phyloP scores from a whole-genome alignment of 2,329 filamentous ascomycete genomes.

The Gnomoniopsis sp. region DNA sequence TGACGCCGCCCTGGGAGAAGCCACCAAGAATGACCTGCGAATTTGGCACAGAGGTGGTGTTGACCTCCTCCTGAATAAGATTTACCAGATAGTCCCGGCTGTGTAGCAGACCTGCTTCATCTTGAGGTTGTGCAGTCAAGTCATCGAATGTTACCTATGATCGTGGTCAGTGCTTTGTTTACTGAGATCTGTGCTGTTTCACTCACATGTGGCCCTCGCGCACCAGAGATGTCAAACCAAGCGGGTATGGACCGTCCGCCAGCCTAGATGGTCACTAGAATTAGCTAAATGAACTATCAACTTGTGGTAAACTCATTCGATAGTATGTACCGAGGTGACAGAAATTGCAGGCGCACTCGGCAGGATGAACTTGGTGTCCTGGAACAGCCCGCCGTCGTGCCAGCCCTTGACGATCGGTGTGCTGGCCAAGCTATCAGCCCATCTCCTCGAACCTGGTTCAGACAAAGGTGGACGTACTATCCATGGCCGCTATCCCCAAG shows the following conservation, averaged over 20 bases:
- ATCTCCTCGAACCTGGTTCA: not conserved
- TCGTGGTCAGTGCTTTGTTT: not conserved
- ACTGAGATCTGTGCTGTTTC: not conserved
- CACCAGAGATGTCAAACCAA: conserved; percentile 10
- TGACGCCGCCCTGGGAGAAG: conserved; percentile 8
- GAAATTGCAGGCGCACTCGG: not conserved
- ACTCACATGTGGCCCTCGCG: conserved; percentile 2
- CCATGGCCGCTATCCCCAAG: conserved; percentile 4
- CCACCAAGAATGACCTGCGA: conserved; percentile 8
- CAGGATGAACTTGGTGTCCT: conserved; percentile 13
- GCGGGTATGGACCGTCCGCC: conserved; percentile 2
- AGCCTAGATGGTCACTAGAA: not conserved
- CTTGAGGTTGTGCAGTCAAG: conserved; percentile 1
- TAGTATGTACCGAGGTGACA: conserved; percentile 1
- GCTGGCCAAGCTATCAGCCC: not conserved
- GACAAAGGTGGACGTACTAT: not conserved
- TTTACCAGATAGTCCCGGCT: conserved; percentile 9
- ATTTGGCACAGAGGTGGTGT: not conserved
- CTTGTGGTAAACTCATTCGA: not conserved
- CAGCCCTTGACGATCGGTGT: not conserved
- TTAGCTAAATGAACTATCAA: not conserved
- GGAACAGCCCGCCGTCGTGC: conserved; percentile 9
- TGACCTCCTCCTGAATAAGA: not conserved
- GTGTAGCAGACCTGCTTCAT: conserved; percentile 6
- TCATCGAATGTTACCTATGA: conserved; percentile 2